A percentile compares a stretch with the other conserved stretches of the same genome.
Conservation (phyloP, 2,329 filamentous ascomycete species). For the Blastomyces gilchristii region DNA sequence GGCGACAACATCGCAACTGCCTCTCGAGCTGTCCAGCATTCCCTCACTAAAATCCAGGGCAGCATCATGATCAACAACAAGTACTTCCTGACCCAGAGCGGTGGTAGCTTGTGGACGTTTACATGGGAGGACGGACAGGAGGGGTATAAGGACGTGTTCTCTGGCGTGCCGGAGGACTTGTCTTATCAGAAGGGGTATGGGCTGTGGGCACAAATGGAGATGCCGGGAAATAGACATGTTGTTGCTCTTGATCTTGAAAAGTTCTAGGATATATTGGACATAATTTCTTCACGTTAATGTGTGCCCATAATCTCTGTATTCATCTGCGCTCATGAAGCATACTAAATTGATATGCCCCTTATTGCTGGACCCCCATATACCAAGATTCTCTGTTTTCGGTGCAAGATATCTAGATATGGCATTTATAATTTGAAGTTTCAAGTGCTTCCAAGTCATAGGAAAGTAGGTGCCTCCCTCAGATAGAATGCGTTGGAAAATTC, state of each 20-base stretch:
- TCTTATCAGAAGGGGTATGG: slow-evolving; percentile 7
- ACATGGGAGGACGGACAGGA: background rate
- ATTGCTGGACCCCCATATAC: background rate
- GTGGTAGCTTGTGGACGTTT: slow-evolving; percentile 7
- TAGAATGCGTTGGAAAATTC: background rate
- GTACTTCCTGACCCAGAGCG: slow-evolving; percentile 21
- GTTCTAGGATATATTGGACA: background rate
- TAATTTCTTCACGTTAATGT: background rate
- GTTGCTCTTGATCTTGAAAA: slow-evolving; percentile 6
- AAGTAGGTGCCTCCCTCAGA: background rate
- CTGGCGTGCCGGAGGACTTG: slow-evolving; percentile 3
- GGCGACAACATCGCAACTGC: slow-evolving; percentile 14
- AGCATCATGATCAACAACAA: slow-evolving; percentile 24
- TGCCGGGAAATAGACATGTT: slow-evolving; percentile 7
- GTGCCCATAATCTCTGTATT: background rate
- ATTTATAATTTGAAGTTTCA: background rate
- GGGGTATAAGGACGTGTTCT: slow-evolving; percentile 2
- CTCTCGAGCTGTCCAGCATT: slow-evolving; percentile 25
- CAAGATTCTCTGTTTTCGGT: background rate
- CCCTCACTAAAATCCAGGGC: slow-evolving; percentile 27
- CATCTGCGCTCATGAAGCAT: background rate
- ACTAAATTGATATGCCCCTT: background rate
- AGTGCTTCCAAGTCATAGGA: background rate
- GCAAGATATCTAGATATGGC: background rate
- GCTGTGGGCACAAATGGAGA: slow-evolving; percentile 5